Evolutionary conservation across 2,329 filamentous ascomycete species (phyloP).

Genomic region (Lasiodiplodia gonubiensis): DNA sequence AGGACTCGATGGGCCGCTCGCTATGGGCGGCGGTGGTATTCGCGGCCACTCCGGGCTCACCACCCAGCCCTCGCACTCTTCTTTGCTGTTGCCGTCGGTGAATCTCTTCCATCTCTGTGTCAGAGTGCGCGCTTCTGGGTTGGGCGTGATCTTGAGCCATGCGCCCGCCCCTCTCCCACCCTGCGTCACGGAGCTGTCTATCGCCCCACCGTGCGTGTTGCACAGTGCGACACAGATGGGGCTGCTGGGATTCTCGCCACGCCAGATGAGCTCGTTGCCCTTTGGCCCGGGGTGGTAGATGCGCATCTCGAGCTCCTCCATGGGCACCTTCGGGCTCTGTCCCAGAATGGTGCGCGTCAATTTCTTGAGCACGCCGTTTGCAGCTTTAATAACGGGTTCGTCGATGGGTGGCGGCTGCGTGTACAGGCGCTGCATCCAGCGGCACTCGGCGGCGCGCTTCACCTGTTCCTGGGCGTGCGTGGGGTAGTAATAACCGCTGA

Average conservation of each 20-base stretch:
- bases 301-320: conserved; percentile 46
- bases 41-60: conserved; percentile 22
- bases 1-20: neutral
- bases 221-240: conserved; percentile 34
- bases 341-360: conserved; percentile 40
- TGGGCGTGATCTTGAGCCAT: conserved; percentile 35
- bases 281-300: conserved; percentile 49
- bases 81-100: conserved; percentile 18
- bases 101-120: conserved; percentile 25
- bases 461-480: conserved; percentile 27
- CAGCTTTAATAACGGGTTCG: conserved; percentile 31
- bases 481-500: conserved; percentile 45
- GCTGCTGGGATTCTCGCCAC: conserved; percentile 35
- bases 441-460: neutral
- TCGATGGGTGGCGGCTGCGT: conserved; percentile 33
- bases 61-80: conserved; percentile 23
- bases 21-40: neutral
- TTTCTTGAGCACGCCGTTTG: conserved; percentile 38
- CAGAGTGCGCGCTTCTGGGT: conserved; percentile 14
- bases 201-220: conserved; percentile 45
- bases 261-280: conserved; percentile 47
- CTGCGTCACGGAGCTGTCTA: conserved; percentile 44
- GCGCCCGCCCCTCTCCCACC: conserved; percentile 42
- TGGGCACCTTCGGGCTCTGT: conserved; percentile 31
- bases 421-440: conserved; percentile 22